Conservation (phyloP, 78 protist species). For the Emiliania huxleyi region DNA sequence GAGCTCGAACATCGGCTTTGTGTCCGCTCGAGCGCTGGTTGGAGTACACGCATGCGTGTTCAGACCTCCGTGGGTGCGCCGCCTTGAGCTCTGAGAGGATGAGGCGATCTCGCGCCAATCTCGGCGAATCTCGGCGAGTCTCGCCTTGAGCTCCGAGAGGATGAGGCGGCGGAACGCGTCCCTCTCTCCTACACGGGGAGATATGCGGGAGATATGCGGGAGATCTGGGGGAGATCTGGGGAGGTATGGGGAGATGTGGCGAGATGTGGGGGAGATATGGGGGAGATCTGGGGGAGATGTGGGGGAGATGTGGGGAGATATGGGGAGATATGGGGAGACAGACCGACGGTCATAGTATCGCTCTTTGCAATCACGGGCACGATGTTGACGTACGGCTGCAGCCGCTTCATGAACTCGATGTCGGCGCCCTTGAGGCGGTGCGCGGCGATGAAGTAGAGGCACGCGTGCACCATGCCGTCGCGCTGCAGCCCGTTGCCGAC, state of each 20-base stretch:
- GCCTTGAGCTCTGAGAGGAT: background rate
- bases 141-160: background rate
- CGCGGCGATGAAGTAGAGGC: slow-evolving; percentile 22
- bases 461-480: background rate
- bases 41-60: too few species aligned
- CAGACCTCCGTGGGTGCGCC: too few species aligned
- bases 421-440: slow-evolving; percentile 20
- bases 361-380: background rate
- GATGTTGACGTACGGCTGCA: background rate
- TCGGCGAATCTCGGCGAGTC: background rate
- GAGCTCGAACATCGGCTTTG: too few species aligned
- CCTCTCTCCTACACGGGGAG: slow-evolving; percentile 13
- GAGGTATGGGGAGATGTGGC: too few species aligned
- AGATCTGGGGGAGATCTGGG: too few species aligned
- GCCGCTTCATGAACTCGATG: background rate
- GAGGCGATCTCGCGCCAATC: too few species aligned
- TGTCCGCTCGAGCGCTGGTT: too few species aligned
- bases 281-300: too few species aligned
- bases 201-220: too few species aligned
- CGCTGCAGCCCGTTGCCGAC: background rate
- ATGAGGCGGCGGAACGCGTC: slow-evolving; percentile 3
- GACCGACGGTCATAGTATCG: slow-evolving; percentile 17
- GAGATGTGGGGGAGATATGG: too few species aligned
- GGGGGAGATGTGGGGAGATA: too few species aligned
- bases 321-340: too few species aligned